Evolutionary conservation across 352 stramenopile genomes (phyloP).

Genomic region (Phytophthora sp.): DNA sequence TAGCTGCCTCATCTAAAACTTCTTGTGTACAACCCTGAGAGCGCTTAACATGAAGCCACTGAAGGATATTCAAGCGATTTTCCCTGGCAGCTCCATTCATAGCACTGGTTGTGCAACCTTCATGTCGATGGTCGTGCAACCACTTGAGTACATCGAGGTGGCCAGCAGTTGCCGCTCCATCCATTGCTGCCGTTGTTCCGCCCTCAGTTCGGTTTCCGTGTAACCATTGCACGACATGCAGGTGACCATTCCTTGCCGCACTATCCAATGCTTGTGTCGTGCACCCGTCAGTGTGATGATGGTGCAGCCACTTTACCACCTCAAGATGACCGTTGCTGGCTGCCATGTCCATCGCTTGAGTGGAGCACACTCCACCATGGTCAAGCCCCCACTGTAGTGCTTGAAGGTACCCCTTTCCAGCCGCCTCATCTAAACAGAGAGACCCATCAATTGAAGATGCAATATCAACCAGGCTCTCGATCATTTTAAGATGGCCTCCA

Average conservation of each 20-base stretch:
- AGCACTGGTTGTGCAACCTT: constrained; percentile 36
- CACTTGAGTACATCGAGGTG: constrained; percentile 43
- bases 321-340: constrained; percentile 29
- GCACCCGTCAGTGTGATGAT: constrained; percentile 20
- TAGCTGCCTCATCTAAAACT: constrained; percentile 17
- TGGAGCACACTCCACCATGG: constrained; percentile 15
- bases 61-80: constrained; percentile 23
- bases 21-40: constrained; percentile 19
- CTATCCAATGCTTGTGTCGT: constrained; percentile 20
- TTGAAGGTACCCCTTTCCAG: constrained; percentile 23
- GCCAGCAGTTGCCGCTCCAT: constrained; percentile 30
- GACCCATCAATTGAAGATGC: constrained; percentile 12
- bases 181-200: constrained; percentile 33
- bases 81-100: constrained; percentile 35
- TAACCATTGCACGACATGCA: constrained; percentile 28
- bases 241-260: constrained; percentile 20
- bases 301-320: constrained; percentile 31
- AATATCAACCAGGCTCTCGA: constrained; percentile 15
- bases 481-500: constrained; percentile 24
- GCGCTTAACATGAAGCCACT: constrained; percentile 32
- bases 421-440: constrained; percentile 23
- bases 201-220: constrained; percentile 22
- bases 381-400: constrained; percentile 28
- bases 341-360: constrained; percentile 25
- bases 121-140: constrained; percentile 29